Conservation (phyloP, 257 asterid genomes). For the Nemophila menziesii region DNA sequence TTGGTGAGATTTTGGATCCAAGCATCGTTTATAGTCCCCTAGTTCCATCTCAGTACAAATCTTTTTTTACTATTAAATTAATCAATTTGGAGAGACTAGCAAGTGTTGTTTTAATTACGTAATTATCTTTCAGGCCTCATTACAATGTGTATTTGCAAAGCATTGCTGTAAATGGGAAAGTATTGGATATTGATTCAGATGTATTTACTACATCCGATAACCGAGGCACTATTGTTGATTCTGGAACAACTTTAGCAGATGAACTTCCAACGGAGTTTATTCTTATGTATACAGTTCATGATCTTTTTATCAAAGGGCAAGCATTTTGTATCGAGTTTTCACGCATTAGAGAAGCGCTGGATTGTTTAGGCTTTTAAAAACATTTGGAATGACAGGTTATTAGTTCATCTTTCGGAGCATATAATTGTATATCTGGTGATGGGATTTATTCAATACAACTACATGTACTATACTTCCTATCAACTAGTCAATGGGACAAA, state of each 20-base stretch:
- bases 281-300: conserved; percentile 72
- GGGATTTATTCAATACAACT: no score
- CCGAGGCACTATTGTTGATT: conserved; percentile 74
- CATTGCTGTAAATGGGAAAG: conserved; percentile 68
- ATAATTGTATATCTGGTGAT: no score
- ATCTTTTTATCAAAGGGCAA: conserved; percentile 62
- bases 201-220: conserved; percentile 64
- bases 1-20: conserved; percentile 90
- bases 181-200: conserved; percentile 56
- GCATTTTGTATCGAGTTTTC: no score
- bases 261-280: no score
- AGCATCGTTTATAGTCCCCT: conserved; percentile 88
- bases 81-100: neutral
- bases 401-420: no score
- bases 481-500: no score
- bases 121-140: conserved; percentile 70
- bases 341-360: no score
- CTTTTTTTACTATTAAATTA: no score
- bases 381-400: no score
- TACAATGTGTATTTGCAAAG: conserved; percentile 69
- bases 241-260: conserved; percentile 89
- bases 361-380: no score
- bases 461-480: no score
- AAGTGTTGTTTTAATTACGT: no score
- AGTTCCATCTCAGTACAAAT: conserved; percentile 86